Base-by-base conservation (phyloP, 2,329 filamentous ascomycete species). In the Didymosphaeria variabile region DNA sequence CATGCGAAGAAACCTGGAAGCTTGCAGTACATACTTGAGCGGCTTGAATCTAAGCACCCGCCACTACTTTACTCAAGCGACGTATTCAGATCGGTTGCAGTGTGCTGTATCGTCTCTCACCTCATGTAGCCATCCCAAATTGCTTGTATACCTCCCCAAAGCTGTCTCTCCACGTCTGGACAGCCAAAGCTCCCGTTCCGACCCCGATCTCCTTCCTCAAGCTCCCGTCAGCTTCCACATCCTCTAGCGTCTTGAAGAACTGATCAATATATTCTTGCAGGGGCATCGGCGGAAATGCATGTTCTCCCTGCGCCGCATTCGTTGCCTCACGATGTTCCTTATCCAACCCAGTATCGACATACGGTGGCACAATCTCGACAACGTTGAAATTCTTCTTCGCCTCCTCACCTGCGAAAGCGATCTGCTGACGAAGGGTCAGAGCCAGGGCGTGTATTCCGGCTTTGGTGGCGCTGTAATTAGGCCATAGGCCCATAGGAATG, bases 361-460 rank as follows among this genome's bases (percentile, higher is more conserved):
- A 79, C 8, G 77, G 77, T 4, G 77, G 76, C 1, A 71, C 72
- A n/a, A 80, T 66, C 58, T 79, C 77, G 8, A 77, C 66, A 12
- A 79, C 66, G n/a, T 68, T 69, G 44, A 79, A 34, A 34, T 65
- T 77, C 17, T 61, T 70, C 57, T 57, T 57, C 10, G 32, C 53
- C n/a, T 40, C 49, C n/a, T 57, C 60, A 17, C 21, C 17, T 10
- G 60, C 57, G 34, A 42, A 55, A 7, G 21, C 19, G 15, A 62
- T 36, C 47, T 62, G 60, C 47, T 62, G 60, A 6, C 60, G 36
- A 15, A 60, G 36, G 3, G 42, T 51, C 17, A 62, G n/a, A 15
- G 53, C 31, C 2, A 62, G 32, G 3, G 57, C 52, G 26, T 62
- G 60, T 19, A 62, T 19, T 19, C 57, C 60, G 6, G 60, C 57